Base-by-base conservation (phyloP, 2,329 filamentous ascomycete species). In the Saccharata proteae region DNA sequence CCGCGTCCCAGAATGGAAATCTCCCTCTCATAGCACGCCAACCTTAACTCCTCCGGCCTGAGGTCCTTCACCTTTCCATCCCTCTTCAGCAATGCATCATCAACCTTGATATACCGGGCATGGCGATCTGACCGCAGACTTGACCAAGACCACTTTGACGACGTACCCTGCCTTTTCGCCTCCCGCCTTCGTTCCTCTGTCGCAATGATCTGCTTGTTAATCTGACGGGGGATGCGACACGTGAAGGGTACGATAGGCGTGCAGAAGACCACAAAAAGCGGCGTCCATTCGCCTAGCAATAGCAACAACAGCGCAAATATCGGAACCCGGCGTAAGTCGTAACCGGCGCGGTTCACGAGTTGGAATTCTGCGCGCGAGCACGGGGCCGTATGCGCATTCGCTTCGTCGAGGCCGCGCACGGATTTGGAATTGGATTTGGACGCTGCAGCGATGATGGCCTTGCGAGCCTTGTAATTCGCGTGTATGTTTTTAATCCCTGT, bases 251-350 rank as follows among this genome's bases (percentile, higher is more conserved):
- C 80, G 14, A 84, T 62, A 13, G 76, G 74, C 1, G 69, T 69
- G 16, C 93, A 60, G 18, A 74, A 69, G 5, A 85, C 61, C 1
- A 93, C 78, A 5, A 92, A 57, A 5, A 96, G 49, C 0, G 86
- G 84, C 2, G 86, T 82, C 58, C 93, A 78, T 57, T 96, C 88
- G 16, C 85, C 88, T 50, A 80, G 82, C 11, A 93, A 40, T 1
- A 88, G 46, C 5, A 93, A 65, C 29, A 94, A 60, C 3, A 93
- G 38, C 0, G 64, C 76, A 51, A 98, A 94, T 2, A 80, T 54
- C 0, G 86, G 83, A 31, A 94, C 64, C 15, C 84, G 76, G n/a
- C 72, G 60, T 26, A 83, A 58, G 52, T 96, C 90, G 45, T 80
- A 70, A 24, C 64, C 61, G 24, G 75, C 77, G 36, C 88, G 71